Evolutionary conservation across 306 rosid species (phyloP).

Genomic region (Lupinus albus): DNA sequence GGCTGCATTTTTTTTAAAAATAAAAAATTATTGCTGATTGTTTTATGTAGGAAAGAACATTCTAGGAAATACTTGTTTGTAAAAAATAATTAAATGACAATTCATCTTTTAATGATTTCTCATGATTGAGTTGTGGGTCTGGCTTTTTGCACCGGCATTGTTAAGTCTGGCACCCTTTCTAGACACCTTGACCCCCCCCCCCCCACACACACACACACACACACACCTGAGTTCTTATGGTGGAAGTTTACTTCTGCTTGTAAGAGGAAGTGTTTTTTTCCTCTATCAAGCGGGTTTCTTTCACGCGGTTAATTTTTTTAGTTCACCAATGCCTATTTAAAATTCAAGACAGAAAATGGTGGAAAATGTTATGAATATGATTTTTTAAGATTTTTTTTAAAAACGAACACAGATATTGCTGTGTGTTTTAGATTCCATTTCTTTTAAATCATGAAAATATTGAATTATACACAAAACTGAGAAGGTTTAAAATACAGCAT

Average conservation of each 20-base stretch:
- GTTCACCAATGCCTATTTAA: neutral
- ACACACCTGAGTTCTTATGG: conserved; percentile 16
- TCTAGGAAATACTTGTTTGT: neutral
- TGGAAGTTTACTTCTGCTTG: conserved; percentile 15
- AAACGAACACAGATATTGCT: neutral
- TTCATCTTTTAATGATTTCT: neutral
- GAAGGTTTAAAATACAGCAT: neutral
- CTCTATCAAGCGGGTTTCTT: conserved; percentile 1
- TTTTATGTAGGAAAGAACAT: conserved; percentile 17
- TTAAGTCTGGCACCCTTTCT: too few species aligned
- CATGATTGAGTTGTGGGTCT: neutral
- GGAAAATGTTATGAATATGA: neutral
- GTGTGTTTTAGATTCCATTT: neutral
- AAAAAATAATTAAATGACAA: neutral
- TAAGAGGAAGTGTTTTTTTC: neutral
- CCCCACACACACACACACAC: too few species aligned
- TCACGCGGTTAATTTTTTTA: neutral
- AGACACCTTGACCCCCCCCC: too few species aligned
- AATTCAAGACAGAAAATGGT: neutral
- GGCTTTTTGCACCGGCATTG: too few species aligned
- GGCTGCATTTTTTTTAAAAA: conserved; percentile 2
- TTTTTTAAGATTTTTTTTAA: neutral
- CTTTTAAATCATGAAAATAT: neutral
- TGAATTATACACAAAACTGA: neutral
- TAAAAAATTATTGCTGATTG: conserved; percentile 7